phyloP scores from a whole-genome alignment of 345 rosid species.

The Pelargonium nanum region DNA sequence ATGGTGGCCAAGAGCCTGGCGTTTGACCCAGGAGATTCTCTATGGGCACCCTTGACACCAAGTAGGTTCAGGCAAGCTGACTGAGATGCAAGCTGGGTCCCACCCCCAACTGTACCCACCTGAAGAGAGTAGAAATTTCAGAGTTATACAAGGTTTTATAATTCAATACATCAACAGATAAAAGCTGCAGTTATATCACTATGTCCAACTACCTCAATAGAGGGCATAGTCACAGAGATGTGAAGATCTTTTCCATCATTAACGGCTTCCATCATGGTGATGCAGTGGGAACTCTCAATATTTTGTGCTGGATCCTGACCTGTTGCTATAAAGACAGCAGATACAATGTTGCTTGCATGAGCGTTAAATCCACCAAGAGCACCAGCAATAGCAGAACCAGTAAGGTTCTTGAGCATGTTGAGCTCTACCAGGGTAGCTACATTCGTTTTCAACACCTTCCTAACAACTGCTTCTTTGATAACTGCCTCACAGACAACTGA shows the following conservation, averaged over 20 bases:
- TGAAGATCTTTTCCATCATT: constrained; percentile 59
- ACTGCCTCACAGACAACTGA: constrained; percentile 72
- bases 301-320: constrained; percentile 82
- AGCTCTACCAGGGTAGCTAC: constrained; percentile 67
- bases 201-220: constrained; percentile 39
- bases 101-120: constrained; percentile 78
- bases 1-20: constrained; percentile 48
- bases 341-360: constrained; percentile 68
- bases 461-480: constrained; percentile 56
- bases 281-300: constrained; percentile 64
- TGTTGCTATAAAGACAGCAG: constrained; percentile 60
- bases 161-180: neutral
- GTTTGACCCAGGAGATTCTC: constrained; percentile 49
- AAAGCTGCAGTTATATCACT: neutral
- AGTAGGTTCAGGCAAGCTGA: constrained; percentile 61
- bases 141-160: neutral
- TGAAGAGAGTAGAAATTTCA: constrained; percentile 10
- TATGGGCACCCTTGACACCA: constrained; percentile 56
- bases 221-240: constrained; percentile 64
- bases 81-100: constrained; percentile 68
- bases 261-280: constrained; percentile 61
- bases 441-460: constrained; percentile 52
- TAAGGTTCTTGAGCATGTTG: constrained; percentile 64
- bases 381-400: constrained; percentile 70
- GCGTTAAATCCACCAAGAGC: constrained; percentile 80